These are phyloP conservation scores for Xylaria multiplex DNA, from an alignment of 2,329 filamentous ascomycete species.

Conservation along the genomic window DNA sequence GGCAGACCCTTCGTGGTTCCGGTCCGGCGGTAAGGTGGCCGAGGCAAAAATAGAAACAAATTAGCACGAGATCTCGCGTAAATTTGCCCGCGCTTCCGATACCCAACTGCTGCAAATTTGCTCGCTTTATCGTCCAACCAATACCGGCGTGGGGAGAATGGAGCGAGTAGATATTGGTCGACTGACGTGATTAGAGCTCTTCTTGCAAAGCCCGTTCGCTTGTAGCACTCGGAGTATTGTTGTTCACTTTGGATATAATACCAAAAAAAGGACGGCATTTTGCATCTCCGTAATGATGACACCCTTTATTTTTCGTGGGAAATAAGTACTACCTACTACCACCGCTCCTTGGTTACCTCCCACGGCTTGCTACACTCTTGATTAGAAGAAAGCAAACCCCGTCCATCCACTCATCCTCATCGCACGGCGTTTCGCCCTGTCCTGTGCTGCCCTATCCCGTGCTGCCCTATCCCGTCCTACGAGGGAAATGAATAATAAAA, in stretches of 20 bases:
- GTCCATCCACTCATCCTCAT: background rate
- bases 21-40: conserved; percentile 35
- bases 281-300: too few species aligned
- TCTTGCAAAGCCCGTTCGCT: background rate
- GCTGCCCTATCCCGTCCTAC: too few species aligned
- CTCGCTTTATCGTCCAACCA: conserved; percentile 26
- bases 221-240: background rate
- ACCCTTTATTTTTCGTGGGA: too few species aligned
- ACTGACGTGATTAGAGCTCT: background rate
- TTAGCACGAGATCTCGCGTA: conserved; percentile 17
- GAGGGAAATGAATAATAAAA: background rate
- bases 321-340: background rate
- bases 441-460: background rate
- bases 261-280: too few species aligned
- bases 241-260: background rate
- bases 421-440: conserved; percentile 1
- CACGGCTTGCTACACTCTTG: too few species aligned
- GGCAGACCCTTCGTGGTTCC: background rate
- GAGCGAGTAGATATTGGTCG: background rate
- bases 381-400: background rate
- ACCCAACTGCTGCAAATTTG: conserved; percentile 28
- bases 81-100: conserved; percentile 16
- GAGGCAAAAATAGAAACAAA: conserved; percentile 45
- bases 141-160: background rate
- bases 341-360: background rate